phyloP scores from a whole-genome alignment of 495 filamentous ascomycete species.

The Trichoderma virens region DNA sequence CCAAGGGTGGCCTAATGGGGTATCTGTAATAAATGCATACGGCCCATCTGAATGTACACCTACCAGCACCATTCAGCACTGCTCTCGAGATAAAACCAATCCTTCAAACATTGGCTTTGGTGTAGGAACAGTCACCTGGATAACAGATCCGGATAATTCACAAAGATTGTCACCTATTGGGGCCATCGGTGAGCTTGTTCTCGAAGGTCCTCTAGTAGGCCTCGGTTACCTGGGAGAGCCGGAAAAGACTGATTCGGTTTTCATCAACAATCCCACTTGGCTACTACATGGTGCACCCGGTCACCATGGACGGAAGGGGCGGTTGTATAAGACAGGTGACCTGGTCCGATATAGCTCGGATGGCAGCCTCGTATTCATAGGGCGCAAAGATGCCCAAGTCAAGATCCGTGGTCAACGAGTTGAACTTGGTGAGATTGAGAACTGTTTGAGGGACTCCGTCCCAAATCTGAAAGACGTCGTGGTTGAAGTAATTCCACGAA shows the following conservation, averaged over 20 bases:
- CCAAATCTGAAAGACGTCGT: too few species aligned
- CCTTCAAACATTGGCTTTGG: conserved; percentile 29
- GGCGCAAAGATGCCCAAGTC: conserved; percentile 38
- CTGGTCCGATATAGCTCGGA: conserved; percentile 52
- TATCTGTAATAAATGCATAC: conserved; percentile 46
- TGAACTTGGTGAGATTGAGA: conserved; percentile 32
- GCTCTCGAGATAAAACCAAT: conserved; percentile 19
- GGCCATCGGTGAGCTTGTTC: conserved; percentile 51
- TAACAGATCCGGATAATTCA: conserved; percentile 48
- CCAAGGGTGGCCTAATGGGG: conserved; percentile 25
- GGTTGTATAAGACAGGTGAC: conserved; percentile 65
- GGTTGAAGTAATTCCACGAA: too few species aligned
- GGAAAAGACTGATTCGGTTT: conserved; percentile 33
- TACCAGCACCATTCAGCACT: conserved; percentile 36
- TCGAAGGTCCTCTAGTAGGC: conserved; percentile 52
- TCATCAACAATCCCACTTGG: conserved; percentile 47
- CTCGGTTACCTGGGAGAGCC: conserved; percentile 41
- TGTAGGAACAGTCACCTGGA: conserved; percentile 41
- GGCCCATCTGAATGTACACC: conserved; percentile 48
- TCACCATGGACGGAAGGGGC: conserved; percentile 36
- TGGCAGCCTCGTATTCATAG: conserved; percentile 44
- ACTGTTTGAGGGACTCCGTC: too few species aligned
- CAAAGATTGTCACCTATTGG: conserved; percentile 45
- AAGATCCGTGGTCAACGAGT: conserved; percentile 32
- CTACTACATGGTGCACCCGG: conserved; percentile 30